Percentiles rank a stretch among this genome's conserved stretches.
phyloP scores from a whole-genome alignment of 805 yeast species.

The Phaffomyces thermotolerans region DNA sequence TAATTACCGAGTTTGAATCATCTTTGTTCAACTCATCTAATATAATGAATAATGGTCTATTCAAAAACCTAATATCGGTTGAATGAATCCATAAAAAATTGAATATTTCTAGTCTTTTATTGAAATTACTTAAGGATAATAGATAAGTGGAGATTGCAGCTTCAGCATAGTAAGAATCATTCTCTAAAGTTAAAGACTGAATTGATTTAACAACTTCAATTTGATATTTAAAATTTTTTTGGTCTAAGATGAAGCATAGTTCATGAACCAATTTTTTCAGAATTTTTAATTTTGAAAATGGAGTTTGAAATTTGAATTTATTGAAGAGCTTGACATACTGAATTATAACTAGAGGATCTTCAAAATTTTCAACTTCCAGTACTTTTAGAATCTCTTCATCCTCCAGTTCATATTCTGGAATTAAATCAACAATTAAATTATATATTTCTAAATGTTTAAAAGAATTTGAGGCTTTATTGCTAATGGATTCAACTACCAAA shows the following conservation, averaged over 20 bases:
- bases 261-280: slow-evolving; percentile 15
- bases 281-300: slow-evolving; percentile 18
- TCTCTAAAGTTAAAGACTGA: slow-evolving; percentile 50
- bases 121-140: slow-evolving; percentile 30
- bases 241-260: slow-evolving; percentile 13
- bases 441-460: slow-evolving; percentile 30
- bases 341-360: slow-evolving; percentile 13
- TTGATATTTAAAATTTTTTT: slow-evolving; percentile 36
- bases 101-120: slow-evolving; percentile 45
- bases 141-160: slow-evolving; percentile 62
- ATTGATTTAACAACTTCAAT: slow-evolving; percentile 64
- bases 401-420: slow-evolving; percentile 37
- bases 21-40: slow-evolving; percentile 53
- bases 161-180: slow-evolving; percentile 53
- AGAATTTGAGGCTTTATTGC: slow-evolving; percentile 8
- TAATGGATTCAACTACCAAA: slow-evolving; percentile 21
- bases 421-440: slow-evolving; percentile 32
- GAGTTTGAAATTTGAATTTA: slow-evolving; percentile 21
- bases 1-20: slow-evolving; percentile 20
- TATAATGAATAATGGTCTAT: slow-evolving; percentile 58
- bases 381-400: slow-evolving; percentile 27
- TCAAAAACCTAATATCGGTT: slow-evolving; percentile 39
- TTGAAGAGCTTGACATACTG: slow-evolving; percentile 27
- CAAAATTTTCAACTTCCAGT: slow-evolving; percentile 13
- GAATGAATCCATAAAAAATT: slow-evolving; percentile 73